phyloP scores from a whole-genome alignment of 2,329 filamentous ascomycete genomes.

The Aplosporella prunicola region DNA sequence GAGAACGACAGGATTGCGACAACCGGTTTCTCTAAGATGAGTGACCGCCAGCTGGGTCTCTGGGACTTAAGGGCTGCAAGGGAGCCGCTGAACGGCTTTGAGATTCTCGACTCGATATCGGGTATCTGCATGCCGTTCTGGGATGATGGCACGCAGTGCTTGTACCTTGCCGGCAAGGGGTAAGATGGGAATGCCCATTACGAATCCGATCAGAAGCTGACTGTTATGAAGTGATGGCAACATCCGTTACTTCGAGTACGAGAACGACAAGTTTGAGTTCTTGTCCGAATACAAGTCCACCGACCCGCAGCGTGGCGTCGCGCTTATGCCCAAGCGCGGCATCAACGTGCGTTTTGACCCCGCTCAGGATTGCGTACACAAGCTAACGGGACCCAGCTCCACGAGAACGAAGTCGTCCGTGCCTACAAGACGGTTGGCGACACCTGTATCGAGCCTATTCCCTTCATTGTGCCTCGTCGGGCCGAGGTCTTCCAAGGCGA shows the following conservation, averaged over 20 bases:
- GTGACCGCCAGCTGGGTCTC: slow-evolving; percentile 86
- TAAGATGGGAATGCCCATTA: slow-evolving; percentile 43
- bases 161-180: slow-evolving; percentile 97
- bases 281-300: slow-evolving; percentile 94
- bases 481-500: slow-evolving; percentile 95
- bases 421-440: slow-evolving; percentile 98
- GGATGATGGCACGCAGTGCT: slow-evolving; percentile 91
- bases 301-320: slow-evolving; percentile 88
- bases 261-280: slow-evolving; percentile 98
- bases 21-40: slow-evolving; percentile 97
- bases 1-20: slow-evolving; percentile 94
- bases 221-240: slow-evolving; percentile 72
- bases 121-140: slow-evolving; percentile 99
- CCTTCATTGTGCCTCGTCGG: slow-evolving; percentile 89
- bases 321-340: slow-evolving; percentile 88
- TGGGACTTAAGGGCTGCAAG: slow-evolving; percentile 79
- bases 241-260: slow-evolving; percentile 97
- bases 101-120: slow-evolving; percentile 85
- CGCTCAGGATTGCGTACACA: not conserved
- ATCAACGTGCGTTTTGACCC: slow-evolving; percentile 58
- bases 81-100: slow-evolving; percentile 84
- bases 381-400: slow-evolving; percentile 46
- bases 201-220: too few relatives aligned
- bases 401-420: slow-evolving; percentile 93
- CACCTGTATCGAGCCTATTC: slow-evolving; percentile 87